Base-by-base conservation (phyloP, 768 basidiomycete genomes). In the Podaxis mareebaensis region DNA sequence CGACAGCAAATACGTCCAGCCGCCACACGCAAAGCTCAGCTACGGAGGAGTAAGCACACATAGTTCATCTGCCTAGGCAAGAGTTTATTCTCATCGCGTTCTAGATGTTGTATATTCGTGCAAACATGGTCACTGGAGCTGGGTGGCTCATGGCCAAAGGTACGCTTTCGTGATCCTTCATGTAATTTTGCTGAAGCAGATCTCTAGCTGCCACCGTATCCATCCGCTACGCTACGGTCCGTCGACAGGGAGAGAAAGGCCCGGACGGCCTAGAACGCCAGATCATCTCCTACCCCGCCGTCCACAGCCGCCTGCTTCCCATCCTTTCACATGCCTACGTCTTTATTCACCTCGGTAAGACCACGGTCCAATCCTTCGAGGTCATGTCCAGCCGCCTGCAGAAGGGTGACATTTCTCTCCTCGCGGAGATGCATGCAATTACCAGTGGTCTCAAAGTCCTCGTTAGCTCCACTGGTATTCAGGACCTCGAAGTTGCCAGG, bases 21-120 rank as follows among this genome's bases (percentile, higher is more conserved):
- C 91, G 17, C 85, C 85, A 36, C 91, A 92, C 68, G 81, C 86
- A 1, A 93, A 91, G 70, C 74, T 92, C 26, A 89, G 88, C 66
- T 92, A 90, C 65, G 88, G 88, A 57, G 90, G 90, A 2, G 90
- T 91, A 70, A 68, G 85, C 81, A 20, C 49, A 46, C 5, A 20
- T 8, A 10, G 10, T 12, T 24, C 15, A 51, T 28, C 8, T 8
- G 13, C 49, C 22, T 24, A 1, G 11, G 10, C 12, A 15, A 13
- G 49, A 51, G 7, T 13, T 8, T 12, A 12, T 51, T 22, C 53
- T 63, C 24, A 65, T 24, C 4, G 40, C 20, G 7, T 38, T 42
- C 15, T 67, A 90, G 89, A 91, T 92, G 90, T 71, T 91, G 54
- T 88, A 87, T 69, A 89, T 90, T 56, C 85, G 90, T 12, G 83